Evolutionary conservation across 345 rosid species (phyloP).

Genomic region (Balakata baccata): DNA sequence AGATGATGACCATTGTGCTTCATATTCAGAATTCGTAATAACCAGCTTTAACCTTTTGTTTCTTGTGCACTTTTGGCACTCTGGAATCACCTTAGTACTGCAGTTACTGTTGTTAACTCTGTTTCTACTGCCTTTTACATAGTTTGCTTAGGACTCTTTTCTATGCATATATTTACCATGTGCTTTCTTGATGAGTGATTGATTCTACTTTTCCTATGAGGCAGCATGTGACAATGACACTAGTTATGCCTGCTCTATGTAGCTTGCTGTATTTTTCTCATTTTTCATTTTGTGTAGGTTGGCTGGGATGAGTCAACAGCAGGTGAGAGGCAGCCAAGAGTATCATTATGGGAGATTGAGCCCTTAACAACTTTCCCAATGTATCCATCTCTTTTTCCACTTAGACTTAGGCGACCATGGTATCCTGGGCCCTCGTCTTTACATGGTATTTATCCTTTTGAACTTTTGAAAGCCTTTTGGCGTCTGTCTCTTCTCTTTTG

Average conservation of each 20-base stretch:
- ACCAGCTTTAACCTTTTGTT: background rate
- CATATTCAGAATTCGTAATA: background rate
- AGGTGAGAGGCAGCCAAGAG: slow-evolving; percentile 74
- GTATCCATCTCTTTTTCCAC: slow-evolving; percentile 77
- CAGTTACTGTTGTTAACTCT: background rate
- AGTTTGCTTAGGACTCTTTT: no score
- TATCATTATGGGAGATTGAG: slow-evolving; percentile 76
- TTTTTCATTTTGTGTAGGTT: slow-evolving; percentile 40
- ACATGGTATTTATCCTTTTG: slow-evolving; percentile 36
- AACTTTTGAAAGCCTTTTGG: slow-evolving; percentile 2
- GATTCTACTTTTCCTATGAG: background rate
- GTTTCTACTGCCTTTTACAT: background rate
- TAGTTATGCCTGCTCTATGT: background rate
- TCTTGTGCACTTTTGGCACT: background rate
- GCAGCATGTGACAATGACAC: background rate
- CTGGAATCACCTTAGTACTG: background rate
- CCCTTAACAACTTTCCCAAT: slow-evolving; percentile 76
- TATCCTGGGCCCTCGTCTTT: slow-evolving; percentile 56
- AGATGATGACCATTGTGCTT: background rate
- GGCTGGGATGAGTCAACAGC: slow-evolving; percentile 86
- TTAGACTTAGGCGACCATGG: slow-evolving; percentile 75
- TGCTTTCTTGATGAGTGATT: background rate
- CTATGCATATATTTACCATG: background rate
- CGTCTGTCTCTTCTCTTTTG: background rate
- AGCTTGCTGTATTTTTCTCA: background rate